These are phyloP conservation scores for Glonium stellatum DNA, from an alignment of 495 filamentous ascomycete genomes.

Conservation along the genomic window DNA sequence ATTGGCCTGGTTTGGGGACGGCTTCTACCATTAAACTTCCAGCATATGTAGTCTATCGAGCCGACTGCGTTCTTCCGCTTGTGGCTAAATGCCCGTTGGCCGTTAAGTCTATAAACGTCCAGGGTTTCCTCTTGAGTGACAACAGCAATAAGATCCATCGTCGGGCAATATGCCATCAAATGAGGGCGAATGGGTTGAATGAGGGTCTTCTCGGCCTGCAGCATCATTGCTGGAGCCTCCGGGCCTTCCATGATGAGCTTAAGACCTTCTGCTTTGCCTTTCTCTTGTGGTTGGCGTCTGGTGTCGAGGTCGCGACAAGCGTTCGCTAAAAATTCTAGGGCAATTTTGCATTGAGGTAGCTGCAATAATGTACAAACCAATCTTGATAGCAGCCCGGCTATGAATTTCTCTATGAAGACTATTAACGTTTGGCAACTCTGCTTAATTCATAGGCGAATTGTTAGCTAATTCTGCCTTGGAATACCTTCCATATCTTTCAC, in stretches of 20 bases:
- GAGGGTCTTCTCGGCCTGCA: conserved; percentile 49
- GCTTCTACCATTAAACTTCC: conserved; percentile 70
- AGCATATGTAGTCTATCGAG: conserved; percentile 51
- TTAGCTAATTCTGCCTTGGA: too few relatives aligned
- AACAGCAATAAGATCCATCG: conserved; percentile 71
- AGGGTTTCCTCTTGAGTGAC: conserved; percentile 59
- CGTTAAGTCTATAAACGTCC: conserved; percentile 60
- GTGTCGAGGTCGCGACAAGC: neutral
- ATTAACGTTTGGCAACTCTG: too few relatives aligned
- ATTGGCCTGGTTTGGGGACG: neutral
- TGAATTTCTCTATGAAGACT: too few relatives aligned
- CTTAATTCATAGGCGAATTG: too few relatives aligned
- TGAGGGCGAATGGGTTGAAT: conserved; percentile 48
- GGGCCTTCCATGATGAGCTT: conserved; percentile 14
- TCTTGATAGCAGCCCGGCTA: too few relatives aligned
- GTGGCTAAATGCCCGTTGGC: conserved; percentile 60
- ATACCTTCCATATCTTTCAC: too few relatives aligned
- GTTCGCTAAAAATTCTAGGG: neutral
- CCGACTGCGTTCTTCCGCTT: conserved; percentile 41
- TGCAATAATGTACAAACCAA: too few relatives aligned
- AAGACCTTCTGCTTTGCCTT: neutral
- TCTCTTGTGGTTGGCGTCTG: neutral
- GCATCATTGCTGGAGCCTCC: conserved; percentile 14
- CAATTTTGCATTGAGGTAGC: too few relatives aligned
- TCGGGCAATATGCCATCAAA: conserved; percentile 67